phyloP scores from a whole-genome alignment of 164 flowering plant genomes.

The Platanus orientalis region DNA sequence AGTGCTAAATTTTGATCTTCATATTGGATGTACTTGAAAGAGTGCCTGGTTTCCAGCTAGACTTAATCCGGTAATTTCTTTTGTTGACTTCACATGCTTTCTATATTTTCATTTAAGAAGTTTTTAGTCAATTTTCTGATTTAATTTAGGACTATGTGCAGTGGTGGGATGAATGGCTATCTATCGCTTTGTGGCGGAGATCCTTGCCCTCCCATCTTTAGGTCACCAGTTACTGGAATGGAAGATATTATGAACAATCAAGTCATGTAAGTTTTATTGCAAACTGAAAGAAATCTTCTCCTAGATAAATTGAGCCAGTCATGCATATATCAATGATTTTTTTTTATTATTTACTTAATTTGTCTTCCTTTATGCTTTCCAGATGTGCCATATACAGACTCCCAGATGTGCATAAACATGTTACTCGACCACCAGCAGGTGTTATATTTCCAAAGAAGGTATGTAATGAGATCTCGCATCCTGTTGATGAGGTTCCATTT shows the following conservation, averaged over 20 bases:
- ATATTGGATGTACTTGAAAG: too few relatives aligned
- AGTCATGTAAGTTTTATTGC: conserved; percentile 64
- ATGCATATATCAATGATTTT: not conserved
- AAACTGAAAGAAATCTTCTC: not conserved
- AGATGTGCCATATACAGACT: conserved; percentile 84
- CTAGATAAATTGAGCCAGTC: conserved; percentile 1
- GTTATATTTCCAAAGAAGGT: conserved; percentile 80
- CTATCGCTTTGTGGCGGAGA: conserved; percentile 86
- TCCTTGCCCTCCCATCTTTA: conserved; percentile 81
- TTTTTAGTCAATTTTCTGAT: conserved; percentile 31
- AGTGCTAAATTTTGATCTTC: not conserved
- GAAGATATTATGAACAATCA: conserved; percentile 83
- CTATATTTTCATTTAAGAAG: not conserved
- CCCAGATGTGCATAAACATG: conserved; percentile 81
- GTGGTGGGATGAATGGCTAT: conserved; percentile 98
- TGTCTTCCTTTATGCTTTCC: conserved; percentile 11
- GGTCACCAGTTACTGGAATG: conserved; percentile 72
- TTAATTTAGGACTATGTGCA: conserved; percentile 49
- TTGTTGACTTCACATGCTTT: not conserved
- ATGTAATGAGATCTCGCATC: not conserved
- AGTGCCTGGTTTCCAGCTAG: too few relatives aligned
- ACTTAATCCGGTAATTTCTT: too few relatives aligned
- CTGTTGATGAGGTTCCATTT: not conserved
- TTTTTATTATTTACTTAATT: too few relatives aligned
- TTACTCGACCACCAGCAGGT: conserved; percentile 77